Evolutionary conservation across 352 stramenopile species (phyloP).

Genomic region (Globisporangium heterothallicum): DNA sequence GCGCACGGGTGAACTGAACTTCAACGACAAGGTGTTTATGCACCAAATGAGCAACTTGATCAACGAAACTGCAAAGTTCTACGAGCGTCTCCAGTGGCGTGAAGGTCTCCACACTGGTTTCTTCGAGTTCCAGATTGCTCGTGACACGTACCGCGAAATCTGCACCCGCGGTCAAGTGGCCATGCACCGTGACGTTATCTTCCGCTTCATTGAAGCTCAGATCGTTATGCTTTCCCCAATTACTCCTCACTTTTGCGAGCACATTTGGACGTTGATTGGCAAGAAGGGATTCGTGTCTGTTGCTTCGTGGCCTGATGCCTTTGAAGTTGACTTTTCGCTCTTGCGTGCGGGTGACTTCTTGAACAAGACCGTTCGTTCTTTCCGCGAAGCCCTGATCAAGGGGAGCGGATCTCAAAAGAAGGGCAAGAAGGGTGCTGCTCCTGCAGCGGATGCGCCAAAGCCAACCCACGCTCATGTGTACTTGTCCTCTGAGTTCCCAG

Average conservation of each 20-base stretch:
- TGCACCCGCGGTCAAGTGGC: slow-evolving; percentile 75
- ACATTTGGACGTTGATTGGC: slow-evolving; percentile 91
- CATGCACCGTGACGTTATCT: slow-evolving; percentile 92
- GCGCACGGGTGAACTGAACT: slow-evolving; percentile 75
- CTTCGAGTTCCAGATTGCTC: slow-evolving; percentile 98
- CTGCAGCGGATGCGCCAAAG: slow-evolving; percentile 80
- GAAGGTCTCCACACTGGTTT: slow-evolving; percentile 97
- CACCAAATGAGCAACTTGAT: slow-evolving; percentile 98
- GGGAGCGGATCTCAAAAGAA: slow-evolving; percentile 58
- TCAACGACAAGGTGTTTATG: slow-evolving; percentile 93
- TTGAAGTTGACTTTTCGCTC: slow-evolving; percentile 90
- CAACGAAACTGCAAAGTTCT: slow-evolving; percentile 82
- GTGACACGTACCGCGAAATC: slow-evolving; percentile 97
- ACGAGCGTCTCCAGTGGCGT: slow-evolving; percentile 91
- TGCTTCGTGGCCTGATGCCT: slow-evolving; percentile 80
- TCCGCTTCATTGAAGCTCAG: slow-evolving; percentile 92
- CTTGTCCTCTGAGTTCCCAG: slow-evolving; percentile 77
- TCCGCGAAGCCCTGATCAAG: slow-evolving; percentile 85
- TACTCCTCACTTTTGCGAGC: slow-evolving; percentile 93
- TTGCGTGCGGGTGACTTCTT: slow-evolving; percentile 92
- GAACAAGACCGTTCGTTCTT: slow-evolving; percentile 88
- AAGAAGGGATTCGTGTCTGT: slow-evolving; percentile 90
- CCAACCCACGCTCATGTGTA: slow-evolving; percentile 84
- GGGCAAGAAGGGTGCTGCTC: slow-evolving; percentile 86
- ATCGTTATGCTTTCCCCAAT: slow-evolving; percentile 95